A percentile compares a stretch with the other conserved stretches of the same genome.
phyloP scores from a whole-genome alignment of 441 rosid genomes.

The Syzygium malaccense region DNA sequence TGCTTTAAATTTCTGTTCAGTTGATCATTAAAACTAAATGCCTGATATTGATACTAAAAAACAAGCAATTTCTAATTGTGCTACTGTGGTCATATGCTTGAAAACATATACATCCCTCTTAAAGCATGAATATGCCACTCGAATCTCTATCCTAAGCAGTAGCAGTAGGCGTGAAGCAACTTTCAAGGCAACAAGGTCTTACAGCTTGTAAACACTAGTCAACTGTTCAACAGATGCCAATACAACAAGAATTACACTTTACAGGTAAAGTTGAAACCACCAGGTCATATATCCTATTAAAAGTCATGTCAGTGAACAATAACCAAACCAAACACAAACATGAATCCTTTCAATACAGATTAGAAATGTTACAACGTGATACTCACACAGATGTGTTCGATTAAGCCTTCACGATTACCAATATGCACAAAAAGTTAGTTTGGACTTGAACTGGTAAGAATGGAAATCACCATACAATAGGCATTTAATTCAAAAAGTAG shows the following conservation, averaged over 20 bases:
- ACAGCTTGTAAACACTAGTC: background rate
- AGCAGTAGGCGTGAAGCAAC: background rate
- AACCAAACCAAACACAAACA: background rate
- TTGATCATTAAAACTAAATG: background rate
- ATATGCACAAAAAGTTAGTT: background rate
- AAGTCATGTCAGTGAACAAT: background rate
- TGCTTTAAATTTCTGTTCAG: background rate
- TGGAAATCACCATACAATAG: background rate
- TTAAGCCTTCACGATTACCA: background rate
- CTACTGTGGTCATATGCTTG: background rate
- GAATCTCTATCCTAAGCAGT: background rate
- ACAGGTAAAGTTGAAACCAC: background rate
- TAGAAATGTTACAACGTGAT: background rate
- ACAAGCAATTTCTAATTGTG: background rate
- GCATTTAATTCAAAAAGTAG: background rate
- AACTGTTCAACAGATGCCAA: background rate
- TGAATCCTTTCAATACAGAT: background rate
- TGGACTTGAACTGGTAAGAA: background rate
- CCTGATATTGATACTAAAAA: background rate
- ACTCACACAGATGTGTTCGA: background rate
- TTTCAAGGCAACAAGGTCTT: background rate
- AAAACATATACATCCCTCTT: background rate
- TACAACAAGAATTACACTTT: background rate
- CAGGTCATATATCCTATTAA: background rate
- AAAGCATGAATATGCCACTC: background rate